Evolutionary conservation across 805 yeast genomes (phyloP), one percentile per base, ranked within the genome.

Genomic region (Wickerhamiella nectarea): DNA sequence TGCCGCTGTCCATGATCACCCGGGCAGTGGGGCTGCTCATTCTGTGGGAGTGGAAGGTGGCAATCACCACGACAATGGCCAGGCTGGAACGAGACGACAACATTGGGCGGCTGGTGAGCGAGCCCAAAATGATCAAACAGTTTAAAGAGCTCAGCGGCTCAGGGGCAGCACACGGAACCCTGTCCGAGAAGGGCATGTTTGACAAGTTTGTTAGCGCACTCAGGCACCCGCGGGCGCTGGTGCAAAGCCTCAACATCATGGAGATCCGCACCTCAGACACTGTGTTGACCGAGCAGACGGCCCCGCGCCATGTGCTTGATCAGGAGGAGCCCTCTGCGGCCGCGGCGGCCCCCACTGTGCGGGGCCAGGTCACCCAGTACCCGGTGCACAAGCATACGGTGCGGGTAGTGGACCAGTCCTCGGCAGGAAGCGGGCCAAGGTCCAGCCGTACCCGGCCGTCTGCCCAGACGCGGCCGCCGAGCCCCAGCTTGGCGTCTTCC

Each of bases 111-210:
- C 33, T 40, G 9, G 29, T 40, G 17, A 25, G 22, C 22, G 38
- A 24, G 34, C 20, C 7, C 11, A 22, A 11, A 6, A 29, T 40
- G 24, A n/a, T 33, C 36, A 15, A 40, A 11, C 36, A 40, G 38
- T 12, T 40, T 25, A 33, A 40, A 17, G n/a, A 34, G 14, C 25
- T 40, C 6, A 21, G 15, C 6, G 38, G 19, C n/a, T 8, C 11
- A 3, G 38, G 38, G 9, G 38, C n/a, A 8, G 43, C 29, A n/a
- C 38, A 40, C 18, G 43, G 43, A 15, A 19, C 38, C 6, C 21
- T 40, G 19, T 17, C 22, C 11, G 10, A 15, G 5, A 19, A 15
- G 15, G 15, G 36, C 19, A 12, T 31, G 7, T 26, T 35, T 8
- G 29, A 25, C 3, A 15, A 20, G 10, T 5, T 39, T 3, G 8